Evolutionary conservation across 352 stramenopile genomes (phyloP), one percentile per base, ranked within the genome.

Genomic region (Pythium aphanidermatum): DNA sequence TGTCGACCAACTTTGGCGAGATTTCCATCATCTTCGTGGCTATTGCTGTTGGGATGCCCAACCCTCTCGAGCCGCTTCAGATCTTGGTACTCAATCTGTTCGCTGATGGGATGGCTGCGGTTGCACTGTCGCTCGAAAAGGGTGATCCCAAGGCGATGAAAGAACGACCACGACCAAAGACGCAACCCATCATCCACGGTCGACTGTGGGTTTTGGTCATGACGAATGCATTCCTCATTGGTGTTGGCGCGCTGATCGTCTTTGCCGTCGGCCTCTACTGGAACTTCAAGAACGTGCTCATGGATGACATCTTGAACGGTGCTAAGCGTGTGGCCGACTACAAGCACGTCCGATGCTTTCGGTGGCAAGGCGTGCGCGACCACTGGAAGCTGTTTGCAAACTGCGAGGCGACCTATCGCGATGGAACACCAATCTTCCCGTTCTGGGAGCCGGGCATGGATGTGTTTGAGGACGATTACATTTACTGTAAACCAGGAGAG

Each of bases 11-110:
- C 54, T 85, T 97, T 47, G 86, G 84, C 7, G 92, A 90, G 14
- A 70, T 98, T 28, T 83, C 75, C 29, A 74, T 96, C 35, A 67
- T 73, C 38, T 66, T 68, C 32, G 28, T 60, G 21, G 55, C 57
- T 14, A 68, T 68, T 25, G 58, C 63, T 19, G 48, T 68, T 10
- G 63, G 58, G 12, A 59, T 73, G 57, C 63, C 63, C 17, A 73
- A 67, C 31, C 88, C 88, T n/a, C 63, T 98, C 19, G 95, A 92
- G 46, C 84, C 90, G 19, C 80, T 97, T 5, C 92, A 96, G 75
- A 96, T 98, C 82, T 63, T 98, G 17, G 97, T 92, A 83, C 80
- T 98, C 19, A 97, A 98, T 59, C 60, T 98, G 20, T 96, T 98
- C 60, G 97, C 97, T 67, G 92, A 98, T 25, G 64, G 64, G n/a